phyloP scores from a whole-genome alignment of 208 protist species.

The Trypanosoma melophagium region DNA sequence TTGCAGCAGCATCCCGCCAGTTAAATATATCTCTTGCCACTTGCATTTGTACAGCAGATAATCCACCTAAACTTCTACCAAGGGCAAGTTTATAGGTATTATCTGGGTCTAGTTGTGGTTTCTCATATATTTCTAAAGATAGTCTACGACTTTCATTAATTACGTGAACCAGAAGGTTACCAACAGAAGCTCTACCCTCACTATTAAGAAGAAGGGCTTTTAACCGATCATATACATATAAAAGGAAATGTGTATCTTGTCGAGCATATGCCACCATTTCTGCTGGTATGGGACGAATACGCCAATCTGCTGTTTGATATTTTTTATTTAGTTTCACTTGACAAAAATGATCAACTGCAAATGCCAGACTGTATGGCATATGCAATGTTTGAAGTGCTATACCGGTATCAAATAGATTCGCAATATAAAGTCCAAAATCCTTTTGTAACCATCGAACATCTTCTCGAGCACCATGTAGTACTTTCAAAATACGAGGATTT shows the following conservation, averaged over 20 bases:
- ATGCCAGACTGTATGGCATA: conserved; percentile 91
- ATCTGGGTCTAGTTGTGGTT: conserved; percentile 78
- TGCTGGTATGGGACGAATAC: conserved; percentile 94
- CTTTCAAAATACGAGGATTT: conserved; percentile 93
- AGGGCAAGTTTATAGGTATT: conserved; percentile 71
- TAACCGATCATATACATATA: conserved; percentile 96
- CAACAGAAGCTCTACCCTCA: conserved; percentile 70
- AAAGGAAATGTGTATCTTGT: conserved; percentile 98
- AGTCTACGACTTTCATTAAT: conserved; percentile 79
- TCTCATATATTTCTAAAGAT: conserved; percentile 91
- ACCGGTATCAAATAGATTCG: conserved; percentile 98
- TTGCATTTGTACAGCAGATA: conserved; percentile 52
- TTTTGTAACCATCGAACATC: conserved; percentile 98
- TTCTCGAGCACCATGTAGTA: conserved; percentile 96
- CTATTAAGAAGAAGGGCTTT: conserved; percentile 75
- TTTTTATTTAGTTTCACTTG: conserved; percentile 95
- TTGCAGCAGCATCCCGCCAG: conserved; percentile 77
- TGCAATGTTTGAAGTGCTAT: conserved; percentile 94
- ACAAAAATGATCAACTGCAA: conserved; percentile 94
- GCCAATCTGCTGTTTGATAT: conserved; percentile 98
- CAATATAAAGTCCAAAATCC: conserved; percentile 98
- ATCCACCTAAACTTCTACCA: conserved; percentile 69
- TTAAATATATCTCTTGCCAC: conserved; percentile 80
- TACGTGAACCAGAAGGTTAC: conserved; percentile 88
- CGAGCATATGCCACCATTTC: conserved; percentile 97